A percentile compares a stretch with the other conserved stretches of the same genome.
Conservation (phyloP, 2,329 filamentous ascomycete genomes). For the Didymella pomorum region DNA sequence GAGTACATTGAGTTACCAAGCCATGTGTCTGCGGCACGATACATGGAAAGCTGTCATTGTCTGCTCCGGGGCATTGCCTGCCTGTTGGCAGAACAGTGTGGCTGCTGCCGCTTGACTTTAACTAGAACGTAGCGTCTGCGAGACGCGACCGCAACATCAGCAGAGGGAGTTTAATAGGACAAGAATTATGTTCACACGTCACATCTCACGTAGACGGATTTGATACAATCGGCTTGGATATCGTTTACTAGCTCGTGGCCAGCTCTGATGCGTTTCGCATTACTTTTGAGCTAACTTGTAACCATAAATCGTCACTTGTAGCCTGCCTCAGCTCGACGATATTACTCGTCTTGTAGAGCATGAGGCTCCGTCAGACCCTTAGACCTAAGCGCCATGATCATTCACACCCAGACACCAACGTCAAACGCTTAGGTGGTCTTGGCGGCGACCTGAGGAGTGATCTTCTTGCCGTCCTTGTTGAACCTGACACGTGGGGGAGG, state of each 20-base stretch:
- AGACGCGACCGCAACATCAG: neutral
- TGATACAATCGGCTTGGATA: constrained; percentile 47
- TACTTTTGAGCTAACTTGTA: constrained; percentile 39
- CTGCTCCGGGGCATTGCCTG: neutral
- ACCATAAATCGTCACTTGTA: constrained; percentile 45
- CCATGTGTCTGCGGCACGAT: neutral
- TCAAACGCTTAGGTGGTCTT: constrained; percentile 52
- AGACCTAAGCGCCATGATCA: constrained; percentile 49
- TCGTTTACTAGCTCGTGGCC: constrained; percentile 50
- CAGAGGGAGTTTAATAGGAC: neutral
- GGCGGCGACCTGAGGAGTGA: constrained; percentile 86
- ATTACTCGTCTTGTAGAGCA: constrained; percentile 48
- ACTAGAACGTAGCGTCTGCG: neutral
- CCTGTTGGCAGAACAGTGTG: neutral
- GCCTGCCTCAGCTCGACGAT: constrained; percentile 41
- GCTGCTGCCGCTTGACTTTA: neutral
- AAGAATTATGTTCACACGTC: neutral
- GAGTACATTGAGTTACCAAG: neutral
- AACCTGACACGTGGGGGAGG: constrained; percentile 96
- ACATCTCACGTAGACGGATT: neutral
- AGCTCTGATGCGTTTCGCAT: constrained; percentile 41
- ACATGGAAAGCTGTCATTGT: neutral
- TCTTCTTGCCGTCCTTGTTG: constrained; percentile 99
- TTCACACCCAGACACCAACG: constrained; percentile 28
- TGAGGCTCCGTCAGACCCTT: constrained; percentile 46